Evolutionary conservation across 1,139 yeast genomes (phyloP), one percentile per base, ranked within the genome.

Genomic region (Taphrina pruni): DNA sequence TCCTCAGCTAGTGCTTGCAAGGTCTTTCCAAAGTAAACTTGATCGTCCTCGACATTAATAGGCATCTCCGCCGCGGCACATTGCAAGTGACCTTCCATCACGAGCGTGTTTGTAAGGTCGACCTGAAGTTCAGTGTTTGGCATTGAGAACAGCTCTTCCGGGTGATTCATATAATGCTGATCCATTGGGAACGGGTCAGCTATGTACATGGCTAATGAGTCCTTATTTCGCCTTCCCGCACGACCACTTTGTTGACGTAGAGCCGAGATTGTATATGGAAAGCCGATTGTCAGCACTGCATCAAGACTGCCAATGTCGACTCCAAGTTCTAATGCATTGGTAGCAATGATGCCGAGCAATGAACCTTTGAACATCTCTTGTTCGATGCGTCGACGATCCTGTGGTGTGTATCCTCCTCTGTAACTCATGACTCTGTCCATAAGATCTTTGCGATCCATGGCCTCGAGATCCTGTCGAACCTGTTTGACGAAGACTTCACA

Each of bases 191-290:
- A 88, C 14, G 88, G 87, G 36, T 96, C 90, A 0, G 94, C 95
- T 14, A 95, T 90, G 70, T 89, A 86, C 5, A 94, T 79, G 0
- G 97, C 94, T 75, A 94, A 78, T 17, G 97, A 88, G 70, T 87
- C 88, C 65, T 83, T 83, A 62, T 85, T 84, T 70, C 97, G 86
- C 76, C 97, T 81, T 14, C 99, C 99, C 0, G 97, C 97, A 74
- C 99, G 83, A 48, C 99, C 99, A 81, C 95, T 88, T 75, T 94
- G 99, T 77, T 94, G 99, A 74, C 94, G 91, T 75, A 94, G 84
- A 72, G 91, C 91, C 72, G 95, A 88, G 71, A 92, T 84, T 72
- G 96, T 89, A 54, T 86, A 81, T 0, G 99, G 99, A 73, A 94
- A 95, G 0, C 98, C 98, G 75, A 96, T 91, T 78, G 92, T 86